phyloP scores from a whole-genome alignment of 768 basidiomycete genomes.

The Ephemerocybe angulata region DNA sequence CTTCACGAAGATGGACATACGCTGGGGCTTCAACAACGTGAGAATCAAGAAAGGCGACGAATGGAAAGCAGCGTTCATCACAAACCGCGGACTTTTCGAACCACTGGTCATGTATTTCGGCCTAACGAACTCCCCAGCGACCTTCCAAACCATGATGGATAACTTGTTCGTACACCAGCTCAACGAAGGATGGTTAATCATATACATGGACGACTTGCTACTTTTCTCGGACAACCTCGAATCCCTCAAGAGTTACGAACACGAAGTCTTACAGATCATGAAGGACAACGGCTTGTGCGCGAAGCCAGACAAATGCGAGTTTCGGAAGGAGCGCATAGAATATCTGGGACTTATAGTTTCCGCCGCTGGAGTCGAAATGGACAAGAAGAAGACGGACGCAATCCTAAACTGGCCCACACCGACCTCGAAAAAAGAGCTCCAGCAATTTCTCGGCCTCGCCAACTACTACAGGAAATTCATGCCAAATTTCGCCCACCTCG shows the following conservation, averaged over 20 bases:
- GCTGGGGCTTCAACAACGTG: constrained; percentile 31
- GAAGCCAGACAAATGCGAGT: constrained; percentile 35
- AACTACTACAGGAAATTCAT: no score
- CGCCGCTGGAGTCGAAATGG: constrained; percentile 28
- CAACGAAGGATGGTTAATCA: constrained; percentile 31
- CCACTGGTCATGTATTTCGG: constrained; percentile 38
- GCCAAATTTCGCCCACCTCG: no score
- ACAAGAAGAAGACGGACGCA: constrained; percentile 30
- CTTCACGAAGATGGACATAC: constrained; percentile 2
- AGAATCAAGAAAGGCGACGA: constrained; percentile 30
- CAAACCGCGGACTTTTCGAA: constrained; percentile 30
- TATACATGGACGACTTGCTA: no score
- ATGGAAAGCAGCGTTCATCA: constrained; percentile 36
- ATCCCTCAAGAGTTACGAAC: constrained; percentile 31
- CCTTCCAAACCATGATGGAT: constrained; percentile 30
- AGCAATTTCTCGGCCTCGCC: no score
- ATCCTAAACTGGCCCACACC: constrained; percentile 37
- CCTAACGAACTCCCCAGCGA: constrained; percentile 27
- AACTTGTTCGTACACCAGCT: constrained; percentile 20
- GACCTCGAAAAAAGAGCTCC: rapidly evolving
- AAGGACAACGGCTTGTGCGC: constrained; percentile 20
- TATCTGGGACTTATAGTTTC: constrained; percentile 32
- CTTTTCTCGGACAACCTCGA: no score
- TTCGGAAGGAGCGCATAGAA: constrained; percentile 17
- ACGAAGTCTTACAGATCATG: constrained; percentile 16